These are phyloP conservation scores for Gaillardinia entomophila DNA, from an alignment of 805 yeast species.

Conservation along the genomic window DNA sequence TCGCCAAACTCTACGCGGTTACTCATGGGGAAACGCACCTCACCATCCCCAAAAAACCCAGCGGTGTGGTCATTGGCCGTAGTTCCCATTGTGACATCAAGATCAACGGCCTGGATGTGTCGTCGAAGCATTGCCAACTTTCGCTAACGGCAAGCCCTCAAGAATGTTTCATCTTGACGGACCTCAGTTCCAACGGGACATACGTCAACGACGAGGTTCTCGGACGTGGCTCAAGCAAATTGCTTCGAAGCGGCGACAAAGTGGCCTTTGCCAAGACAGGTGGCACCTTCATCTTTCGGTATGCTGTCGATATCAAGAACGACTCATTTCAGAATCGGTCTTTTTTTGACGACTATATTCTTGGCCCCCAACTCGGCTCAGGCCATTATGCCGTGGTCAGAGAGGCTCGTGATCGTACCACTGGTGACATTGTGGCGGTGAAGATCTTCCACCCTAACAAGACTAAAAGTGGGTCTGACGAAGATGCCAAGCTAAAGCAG, in stretches of 20 bases:
- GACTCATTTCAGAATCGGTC: conserved; percentile 22
- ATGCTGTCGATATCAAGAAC: conserved; percentile 22
- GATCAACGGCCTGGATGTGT: conserved; percentile 53
- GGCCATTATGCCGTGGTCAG: conserved; percentile 83
- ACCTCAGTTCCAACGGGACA: conserved; percentile 61
- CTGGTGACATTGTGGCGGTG: conserved; percentile 64
- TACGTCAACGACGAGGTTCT: conserved; percentile 53
- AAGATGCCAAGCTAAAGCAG: conserved; percentile 43
- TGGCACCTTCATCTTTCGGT: conserved; percentile 46
- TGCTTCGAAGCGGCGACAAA: conserved; percentile 61
- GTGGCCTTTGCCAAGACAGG: conserved; percentile 50
- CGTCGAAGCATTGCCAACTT: conserved; percentile 59
- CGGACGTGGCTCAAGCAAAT: conserved; percentile 41
- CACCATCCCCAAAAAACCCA: conserved; percentile 15
- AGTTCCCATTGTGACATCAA: conserved; percentile 55
- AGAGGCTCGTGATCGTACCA: conserved; percentile 53
- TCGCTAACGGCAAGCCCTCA: conserved; percentile 28
- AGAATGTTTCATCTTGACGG: conserved; percentile 45
- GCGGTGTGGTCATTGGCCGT: conserved; percentile 42
- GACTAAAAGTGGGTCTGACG: conserved; percentile 14
- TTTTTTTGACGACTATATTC: conserved; percentile 51
- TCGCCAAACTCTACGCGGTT: conserved; percentile 18
- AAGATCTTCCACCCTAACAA: conserved; percentile 63
- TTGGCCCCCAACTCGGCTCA: conserved; percentile 60
- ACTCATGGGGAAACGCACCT: conserved; percentile 15